These are phyloP conservation scores for Saccharomycopsis schoenii DNA, from an alignment of 805 yeast genomes.

Conservation along the genomic window DNA sequence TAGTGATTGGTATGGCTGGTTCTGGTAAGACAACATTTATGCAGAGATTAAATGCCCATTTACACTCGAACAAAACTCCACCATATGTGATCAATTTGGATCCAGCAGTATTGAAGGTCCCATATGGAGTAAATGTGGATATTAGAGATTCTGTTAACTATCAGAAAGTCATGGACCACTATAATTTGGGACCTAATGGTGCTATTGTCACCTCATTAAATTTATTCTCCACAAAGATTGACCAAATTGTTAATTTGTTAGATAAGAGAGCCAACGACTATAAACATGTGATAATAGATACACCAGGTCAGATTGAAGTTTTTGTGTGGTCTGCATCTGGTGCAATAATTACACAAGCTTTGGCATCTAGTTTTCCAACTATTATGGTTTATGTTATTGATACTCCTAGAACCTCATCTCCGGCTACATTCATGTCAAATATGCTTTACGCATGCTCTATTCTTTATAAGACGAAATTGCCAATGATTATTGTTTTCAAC, in stretches of 20 bases:
- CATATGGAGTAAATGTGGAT: slow-evolving; percentile 90
- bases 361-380: slow-evolving; percentile 93
- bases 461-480: slow-evolving; percentile 87
- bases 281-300: slow-evolving; percentile 77
- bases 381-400: slow-evolving; percentile 93
- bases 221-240: slow-evolving; percentile 88
- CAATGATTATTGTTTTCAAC: slow-evolving; percentile 94
- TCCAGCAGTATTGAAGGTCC: slow-evolving; percentile 93
- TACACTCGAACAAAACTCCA: slow-evolving; percentile 58
- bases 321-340: slow-evolving; percentile 99
- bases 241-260: slow-evolving; percentile 80
- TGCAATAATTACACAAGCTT: slow-evolving; percentile 89
- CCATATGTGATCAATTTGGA: slow-evolving; percentile 93
- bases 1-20: slow-evolving; percentile 41
- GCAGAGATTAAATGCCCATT: slow-evolving; percentile 87
- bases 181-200: slow-evolving; percentile 94
- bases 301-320: slow-evolving; percentile 98
- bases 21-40: slow-evolving; percentile 97
- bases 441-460: slow-evolving; percentile 98
- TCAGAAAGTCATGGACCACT: slow-evolving; percentile 92
- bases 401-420: slow-evolving; percentile 89
- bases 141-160: slow-evolving; percentile 94
- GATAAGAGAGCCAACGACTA: slow-evolving; percentile 56
- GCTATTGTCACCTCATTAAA: slow-evolving; percentile 94
- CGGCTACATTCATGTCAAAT: slow-evolving; percentile 95